Percentiles rank a stretch among this genome's conserved stretches.
Evolutionary conservation across 2,329 filamentous ascomycete genomes (phyloP).

Genomic region (Lecanicillium sp.): DNA sequence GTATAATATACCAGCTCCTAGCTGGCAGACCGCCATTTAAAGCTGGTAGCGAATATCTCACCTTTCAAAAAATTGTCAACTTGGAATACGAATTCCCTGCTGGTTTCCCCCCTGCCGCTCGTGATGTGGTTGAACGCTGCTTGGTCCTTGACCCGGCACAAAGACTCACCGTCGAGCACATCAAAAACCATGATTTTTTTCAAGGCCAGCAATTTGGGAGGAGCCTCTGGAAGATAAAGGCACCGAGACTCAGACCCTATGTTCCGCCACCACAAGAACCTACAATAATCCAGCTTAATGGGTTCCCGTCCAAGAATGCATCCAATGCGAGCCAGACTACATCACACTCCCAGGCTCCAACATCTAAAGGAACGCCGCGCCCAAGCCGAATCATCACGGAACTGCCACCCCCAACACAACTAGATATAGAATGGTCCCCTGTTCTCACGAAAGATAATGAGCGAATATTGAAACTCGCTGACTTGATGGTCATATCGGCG

Average conservation of each 20-base stretch:
- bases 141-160: conserved; percentile 81
- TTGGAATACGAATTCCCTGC: conserved; percentile 89
- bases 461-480: conserved; percentile 87
- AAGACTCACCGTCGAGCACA: conserved; percentile 85
- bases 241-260: conserved; percentile 79
- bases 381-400: conserved; percentile 86
- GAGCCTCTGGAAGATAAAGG: conserved; percentile 79
- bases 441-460: conserved; percentile 87
- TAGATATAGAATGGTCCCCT: conserved; percentile 98
- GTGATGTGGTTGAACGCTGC: conserved; percentile 82
- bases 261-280: conserved; percentile 68
- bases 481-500: conserved; percentile 74
- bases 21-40: conserved; percentile 98
- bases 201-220: conserved; percentile 79
- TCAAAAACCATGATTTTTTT: conserved; percentile 95
- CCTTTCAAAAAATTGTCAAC: conserved; percentile 95
- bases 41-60: conserved; percentile 88
- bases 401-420: conserved; percentile 86
- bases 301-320: conserved; percentile 24
- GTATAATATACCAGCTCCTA: conserved; percentile 92
- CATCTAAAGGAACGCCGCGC: conserved; percentile 41
- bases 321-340: conserved; percentile 19
- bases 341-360: conserved; percentile 27
- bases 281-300: conserved; percentile 65
- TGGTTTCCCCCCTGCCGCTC: conserved; percentile 78